phyloP scores from a whole-genome alignment of 257 asterid species.

The Striga asiatica region DNA sequence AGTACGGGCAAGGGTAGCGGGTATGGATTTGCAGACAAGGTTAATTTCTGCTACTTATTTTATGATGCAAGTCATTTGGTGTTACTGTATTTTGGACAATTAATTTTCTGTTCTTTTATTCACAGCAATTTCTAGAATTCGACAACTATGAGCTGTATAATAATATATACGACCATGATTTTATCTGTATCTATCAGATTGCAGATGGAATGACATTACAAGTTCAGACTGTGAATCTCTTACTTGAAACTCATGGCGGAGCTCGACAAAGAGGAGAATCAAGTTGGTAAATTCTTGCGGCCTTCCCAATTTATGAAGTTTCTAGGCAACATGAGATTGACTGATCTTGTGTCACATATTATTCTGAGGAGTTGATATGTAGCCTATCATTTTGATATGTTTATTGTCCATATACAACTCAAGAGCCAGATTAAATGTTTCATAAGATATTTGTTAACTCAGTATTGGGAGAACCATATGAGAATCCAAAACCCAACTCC shows the following conservation, averaged over 20 bases:
- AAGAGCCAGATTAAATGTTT: neutral
- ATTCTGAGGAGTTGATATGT: neutral
- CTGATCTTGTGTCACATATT: neutral
- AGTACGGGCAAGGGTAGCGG: conserved; percentile 62
- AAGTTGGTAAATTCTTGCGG: conserved; percentile 59
- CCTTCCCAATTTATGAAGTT: conserved; percentile 14
- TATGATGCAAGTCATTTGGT: too few relatives aligned
- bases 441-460: conserved; percentile 2
- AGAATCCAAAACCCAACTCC: conserved; percentile 6
- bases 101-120: conserved; percentile 6
- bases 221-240: conserved; percentile 74
- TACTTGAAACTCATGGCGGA: conserved; percentile 97
- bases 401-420: neutral
- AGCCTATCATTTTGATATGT: conserved; percentile 3
- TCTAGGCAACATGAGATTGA: conserved; percentile 12
- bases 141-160: neutral
- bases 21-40: conserved; percentile 97
- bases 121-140: conserved; percentile 7
- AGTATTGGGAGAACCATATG: neutral
- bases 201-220: conserved; percentile 98
- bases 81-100: neutral
- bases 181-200: conserved; percentile 47
- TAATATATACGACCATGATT: neutral
- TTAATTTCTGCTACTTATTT: conserved; percentile 22
- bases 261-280: conserved; percentile 80